Conservation (phyloP, 192 early-diverging fungal species). For the Cladochytrium replicatum region DNA sequence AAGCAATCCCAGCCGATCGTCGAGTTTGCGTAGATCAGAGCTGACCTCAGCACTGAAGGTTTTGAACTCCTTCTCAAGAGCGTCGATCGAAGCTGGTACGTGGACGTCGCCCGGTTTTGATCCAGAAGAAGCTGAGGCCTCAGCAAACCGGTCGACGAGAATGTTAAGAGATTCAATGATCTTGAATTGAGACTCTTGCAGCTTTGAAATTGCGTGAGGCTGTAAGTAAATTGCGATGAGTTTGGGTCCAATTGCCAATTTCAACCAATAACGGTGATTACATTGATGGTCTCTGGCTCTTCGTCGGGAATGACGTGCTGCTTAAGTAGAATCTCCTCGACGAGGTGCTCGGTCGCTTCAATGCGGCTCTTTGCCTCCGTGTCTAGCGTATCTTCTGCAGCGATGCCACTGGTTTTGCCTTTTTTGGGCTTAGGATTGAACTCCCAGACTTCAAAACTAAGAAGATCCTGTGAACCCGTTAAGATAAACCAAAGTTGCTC, state of each 20-base stretch:
- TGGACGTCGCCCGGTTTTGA: background rate
- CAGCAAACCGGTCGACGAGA: slow-evolving; percentile 19
- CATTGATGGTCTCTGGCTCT: slow-evolving; percentile 1
- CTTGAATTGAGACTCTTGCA: slow-evolving; percentile 42
- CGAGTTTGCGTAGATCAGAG: no score
- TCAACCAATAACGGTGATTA: slow-evolving; percentile 1
- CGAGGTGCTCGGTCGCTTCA: background rate
- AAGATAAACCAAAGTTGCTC: background rate
- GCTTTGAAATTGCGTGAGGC: slow-evolving; percentile 22
- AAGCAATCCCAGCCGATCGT: no score
- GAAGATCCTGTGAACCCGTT: slow-evolving; percentile 49
- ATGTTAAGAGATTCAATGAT: slow-evolving; percentile 40
- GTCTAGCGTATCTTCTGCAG: background rate
- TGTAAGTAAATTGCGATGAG: background rate
- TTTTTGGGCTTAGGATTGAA: slow-evolving; percentile 47
- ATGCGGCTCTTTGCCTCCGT: background rate
- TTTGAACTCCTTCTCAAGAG: slow-evolving; percentile 13
- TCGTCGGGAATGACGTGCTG: slow-evolving; percentile 1
- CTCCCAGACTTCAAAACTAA: slow-evolving; percentile 57
- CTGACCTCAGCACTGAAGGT: slow-evolving; percentile 10
- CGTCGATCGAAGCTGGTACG: slow-evolving; percentile 3
- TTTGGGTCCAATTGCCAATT: slow-evolving; percentile 1
- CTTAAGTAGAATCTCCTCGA: background rate
- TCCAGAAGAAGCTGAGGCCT: slow-evolving; percentile 2
- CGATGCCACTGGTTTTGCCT: slow-evolving; percentile 8